These are phyloP conservation scores for Daldinia concentrica DNA, from an alignment of 495 filamentous ascomycete genomes.

Conservation along the genomic window DNA sequence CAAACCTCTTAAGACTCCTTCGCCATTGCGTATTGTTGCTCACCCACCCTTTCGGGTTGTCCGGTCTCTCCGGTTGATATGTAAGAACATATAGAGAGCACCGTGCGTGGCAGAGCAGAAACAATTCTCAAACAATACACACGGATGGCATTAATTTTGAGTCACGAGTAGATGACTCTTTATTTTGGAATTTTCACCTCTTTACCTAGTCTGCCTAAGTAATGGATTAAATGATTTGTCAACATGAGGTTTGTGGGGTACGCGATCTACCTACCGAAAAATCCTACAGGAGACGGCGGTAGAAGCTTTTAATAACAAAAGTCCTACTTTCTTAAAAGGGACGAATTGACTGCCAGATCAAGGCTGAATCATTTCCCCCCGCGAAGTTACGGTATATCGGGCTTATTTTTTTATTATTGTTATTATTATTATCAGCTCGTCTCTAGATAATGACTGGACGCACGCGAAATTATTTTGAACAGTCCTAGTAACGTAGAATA, in stretches of 20 bases:
- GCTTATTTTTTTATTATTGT: not conserved
- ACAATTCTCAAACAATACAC: not conserved
- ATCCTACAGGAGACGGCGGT: not conserved
- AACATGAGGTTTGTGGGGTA: not conserved
- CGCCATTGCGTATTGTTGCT: not conserved
- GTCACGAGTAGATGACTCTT: not conserved
- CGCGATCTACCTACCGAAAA: not conserved
- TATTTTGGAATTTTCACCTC: not conserved
- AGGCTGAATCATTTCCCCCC: not conserved
- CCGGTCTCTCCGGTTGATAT: not conserved
- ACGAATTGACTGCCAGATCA: not conserved
- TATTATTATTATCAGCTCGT: not conserved
- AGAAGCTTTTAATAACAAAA: not conserved
- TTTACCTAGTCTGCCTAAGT: not conserved
- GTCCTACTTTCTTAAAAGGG: not conserved
- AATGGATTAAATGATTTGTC: not conserved
- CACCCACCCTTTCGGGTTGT: not conserved
- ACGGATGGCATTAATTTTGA: not conserved
- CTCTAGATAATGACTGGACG: not conserved
- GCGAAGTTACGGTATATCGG: not conserved
- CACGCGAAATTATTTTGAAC: not conserved
- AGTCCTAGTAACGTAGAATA: constrained; percentile 5
- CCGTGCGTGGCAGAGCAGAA: not conserved
- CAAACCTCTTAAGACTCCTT: not conserved
- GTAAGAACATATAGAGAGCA: not conserved